A percentile compares a stretch with the other conserved stretches of the same genome.
Conservation (phyloP, 208 protist genomes). For the Trypanosoma lewisi region DNA sequence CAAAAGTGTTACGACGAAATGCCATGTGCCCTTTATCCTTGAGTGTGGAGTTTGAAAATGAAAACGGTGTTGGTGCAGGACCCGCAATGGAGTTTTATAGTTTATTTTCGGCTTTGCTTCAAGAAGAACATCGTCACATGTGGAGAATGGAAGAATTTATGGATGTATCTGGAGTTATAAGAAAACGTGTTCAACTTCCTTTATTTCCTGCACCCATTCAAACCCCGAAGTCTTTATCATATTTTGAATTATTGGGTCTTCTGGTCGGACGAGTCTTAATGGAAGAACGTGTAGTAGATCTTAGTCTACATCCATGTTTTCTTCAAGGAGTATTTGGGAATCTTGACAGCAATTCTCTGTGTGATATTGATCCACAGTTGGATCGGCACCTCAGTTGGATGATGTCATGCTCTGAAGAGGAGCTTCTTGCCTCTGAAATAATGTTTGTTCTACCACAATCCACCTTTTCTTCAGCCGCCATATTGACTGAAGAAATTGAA, state of each 20-base stretch:
- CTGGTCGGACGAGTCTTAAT: constrained; percentile 63
- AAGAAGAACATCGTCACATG: constrained; percentile 35
- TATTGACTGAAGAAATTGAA: constrained; percentile 11
- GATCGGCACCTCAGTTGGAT: constrained; percentile 39
- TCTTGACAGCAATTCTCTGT: constrained; percentile 12
- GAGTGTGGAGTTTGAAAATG: constrained; percentile 74
- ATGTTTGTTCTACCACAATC: constrained; percentile 51
- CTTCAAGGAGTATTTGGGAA: constrained; percentile 52
- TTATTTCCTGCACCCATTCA: constrained; percentile 37
- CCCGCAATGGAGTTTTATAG: constrained; percentile 82
- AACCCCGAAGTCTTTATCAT: constrained; percentile 29
- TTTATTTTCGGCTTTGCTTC: constrained; percentile 45
- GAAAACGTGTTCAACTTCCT: constrained; percentile 21
- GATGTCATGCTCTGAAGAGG: constrained; percentile 24
- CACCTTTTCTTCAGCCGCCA: constrained; percentile 17
- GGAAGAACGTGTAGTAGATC: constrained; percentile 38
- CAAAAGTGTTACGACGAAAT: constrained; percentile 33
- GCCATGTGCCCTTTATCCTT: constrained; percentile 59
- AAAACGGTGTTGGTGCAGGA: constrained; percentile 75
- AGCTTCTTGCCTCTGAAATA: constrained; percentile 49
- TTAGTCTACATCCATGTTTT: constrained; percentile 66
- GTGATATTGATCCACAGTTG: constrained; percentile 46
- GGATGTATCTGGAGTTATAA: constrained; percentile 5
- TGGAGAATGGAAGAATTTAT: constrained; percentile 50
- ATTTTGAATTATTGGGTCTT: constrained; percentile 70